Evolutionary conservation across 352 stramenopile genomes (phyloP).

Genomic region (Thalassiosira livingstoniorum): DNA sequence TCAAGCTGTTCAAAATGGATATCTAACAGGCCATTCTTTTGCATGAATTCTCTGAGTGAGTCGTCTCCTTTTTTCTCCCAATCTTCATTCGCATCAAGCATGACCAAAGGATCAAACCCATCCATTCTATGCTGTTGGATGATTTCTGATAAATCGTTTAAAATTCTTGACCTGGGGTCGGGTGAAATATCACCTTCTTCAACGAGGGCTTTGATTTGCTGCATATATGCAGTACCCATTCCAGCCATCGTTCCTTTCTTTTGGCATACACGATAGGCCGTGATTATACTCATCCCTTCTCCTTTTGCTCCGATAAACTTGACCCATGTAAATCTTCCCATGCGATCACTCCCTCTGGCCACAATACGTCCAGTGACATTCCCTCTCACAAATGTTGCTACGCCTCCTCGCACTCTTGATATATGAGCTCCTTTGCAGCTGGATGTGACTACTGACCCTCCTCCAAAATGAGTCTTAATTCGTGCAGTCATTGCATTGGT

Average conservation of each 20-base stretch:
- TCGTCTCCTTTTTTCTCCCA: neutral
- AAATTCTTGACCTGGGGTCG: conserved; percentile 7
- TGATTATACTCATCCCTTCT: conserved; percentile 12
- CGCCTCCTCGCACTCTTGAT: conserved; percentile 12
- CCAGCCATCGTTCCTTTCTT: neutral
- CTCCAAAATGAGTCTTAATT: neutral
- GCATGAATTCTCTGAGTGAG: neutral
- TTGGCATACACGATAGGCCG: conserved; percentile 16
- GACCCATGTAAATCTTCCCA: conserved; percentile 4
- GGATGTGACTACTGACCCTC: neutral
- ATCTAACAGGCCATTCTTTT: conserved; percentile 11
- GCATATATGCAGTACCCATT: conserved; percentile 3
- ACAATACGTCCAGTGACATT: neutral
- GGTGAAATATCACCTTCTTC: conserved; percentile 9
- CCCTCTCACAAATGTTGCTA: conserved; percentile 1
- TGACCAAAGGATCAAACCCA: conserved; percentile 15
- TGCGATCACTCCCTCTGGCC: neutral
- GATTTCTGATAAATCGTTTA: neutral
- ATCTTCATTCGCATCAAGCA: too few species aligned
- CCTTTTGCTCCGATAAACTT: neutral
- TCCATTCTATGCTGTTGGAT: neutral
- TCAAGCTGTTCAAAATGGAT: conserved; percentile 5
- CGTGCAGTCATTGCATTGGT: neutral
- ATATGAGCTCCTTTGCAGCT: too few species aligned
- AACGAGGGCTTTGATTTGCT: conserved; percentile 19